Conservation (phyloP, 805 yeast genomes). For the Saturnispora sanitii region DNA sequence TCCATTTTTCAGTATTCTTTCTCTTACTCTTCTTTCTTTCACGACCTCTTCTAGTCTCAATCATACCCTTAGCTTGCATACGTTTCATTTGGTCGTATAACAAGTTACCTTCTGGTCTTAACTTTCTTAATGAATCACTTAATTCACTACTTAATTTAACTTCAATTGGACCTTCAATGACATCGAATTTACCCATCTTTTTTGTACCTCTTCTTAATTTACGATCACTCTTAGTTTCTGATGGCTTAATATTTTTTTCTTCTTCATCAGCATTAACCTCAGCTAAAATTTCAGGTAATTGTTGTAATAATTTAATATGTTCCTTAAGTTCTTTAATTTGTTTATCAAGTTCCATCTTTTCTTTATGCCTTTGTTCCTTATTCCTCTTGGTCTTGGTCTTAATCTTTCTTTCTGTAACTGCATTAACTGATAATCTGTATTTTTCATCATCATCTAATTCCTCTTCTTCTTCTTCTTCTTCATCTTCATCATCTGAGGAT, state of each 20-base stretch:
- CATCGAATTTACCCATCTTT: constrained; percentile 34
- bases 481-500: constrained; percentile 32
- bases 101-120: constrained; percentile 86
- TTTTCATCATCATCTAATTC: constrained; percentile 24
- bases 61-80: constrained; percentile 74
- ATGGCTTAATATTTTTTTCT: constrained; percentile 7
- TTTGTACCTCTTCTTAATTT: constrained; percentile 25
- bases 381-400: constrained; percentile 77
- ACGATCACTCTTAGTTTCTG: constrained; percentile 16
- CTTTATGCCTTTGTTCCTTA: constrained; percentile 52
- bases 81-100: constrained; percentile 73
- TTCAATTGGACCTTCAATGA: constrained; percentile 41
- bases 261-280: constrained; percentile 6
- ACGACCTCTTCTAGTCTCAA: constrained; percentile 70
- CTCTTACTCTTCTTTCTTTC: constrained; percentile 59
- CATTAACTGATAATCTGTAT: constrained; percentile 55
- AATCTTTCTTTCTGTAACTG: constrained; percentile 54
- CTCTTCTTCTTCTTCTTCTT: constrained; percentile 31
- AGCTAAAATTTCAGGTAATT: constrained; percentile 36
- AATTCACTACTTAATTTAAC: constrained; percentile 85
- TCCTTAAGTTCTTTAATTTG: constrained; percentile 48
- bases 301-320: constrained; percentile 50
- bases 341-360: constrained; percentile 43
- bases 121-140: constrained; percentile 69
- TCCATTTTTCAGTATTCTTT: constrained; percentile 85